A percentile compares a stretch with the other conserved stretches of the same genome.
Conservation (phyloP, 192 early-diverging fungal genomes). For the Coemansia sp. region DNA sequence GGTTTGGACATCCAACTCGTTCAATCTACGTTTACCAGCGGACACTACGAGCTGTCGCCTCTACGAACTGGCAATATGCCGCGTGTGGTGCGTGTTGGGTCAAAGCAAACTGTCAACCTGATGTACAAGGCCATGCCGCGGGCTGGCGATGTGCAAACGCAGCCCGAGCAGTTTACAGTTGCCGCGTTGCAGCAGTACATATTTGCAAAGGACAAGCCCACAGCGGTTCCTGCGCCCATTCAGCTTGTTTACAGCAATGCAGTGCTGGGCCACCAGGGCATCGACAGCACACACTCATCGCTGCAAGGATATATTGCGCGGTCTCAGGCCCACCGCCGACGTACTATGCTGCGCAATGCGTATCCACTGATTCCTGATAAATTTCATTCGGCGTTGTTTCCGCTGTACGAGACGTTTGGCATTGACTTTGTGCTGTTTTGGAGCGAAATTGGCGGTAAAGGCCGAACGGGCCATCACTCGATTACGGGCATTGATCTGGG, state of each 20-base stretch:
- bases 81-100: constrained; percentile 15
- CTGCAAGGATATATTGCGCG: constrained; percentile 67
- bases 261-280: constrained; percentile 53
- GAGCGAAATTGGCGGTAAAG: constrained; percentile 38
- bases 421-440: constrained; percentile 88
- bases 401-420: constrained; percentile 83
- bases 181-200: constrained; percentile 49
- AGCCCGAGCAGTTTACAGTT: constrained; percentile 55
- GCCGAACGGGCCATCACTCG: constrained; percentile 76
- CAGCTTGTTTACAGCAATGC: constrained; percentile 40
- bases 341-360: constrained; percentile 59
- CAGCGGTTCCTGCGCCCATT: constrained; percentile 20
- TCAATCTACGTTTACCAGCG: constrained; percentile 45
- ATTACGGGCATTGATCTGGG: constrained; percentile 90
- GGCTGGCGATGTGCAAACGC: not conserved
- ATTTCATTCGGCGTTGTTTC: constrained; percentile 67
- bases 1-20: constrained; percentile 40
- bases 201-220: constrained; percentile 39
- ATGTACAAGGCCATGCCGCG: constrained; percentile 33
- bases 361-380: constrained; percentile 67
- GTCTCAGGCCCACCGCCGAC: constrained; percentile 75
- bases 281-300: constrained; percentile 62
- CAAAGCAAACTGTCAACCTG: constrained; percentile 40
- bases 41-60: constrained; percentile 34
- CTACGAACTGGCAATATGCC: not conserved